Evolutionary conservation across 176 grass and related monocot genomes (phyloP).

Genomic region (Rhynchospora pubera): DNA sequence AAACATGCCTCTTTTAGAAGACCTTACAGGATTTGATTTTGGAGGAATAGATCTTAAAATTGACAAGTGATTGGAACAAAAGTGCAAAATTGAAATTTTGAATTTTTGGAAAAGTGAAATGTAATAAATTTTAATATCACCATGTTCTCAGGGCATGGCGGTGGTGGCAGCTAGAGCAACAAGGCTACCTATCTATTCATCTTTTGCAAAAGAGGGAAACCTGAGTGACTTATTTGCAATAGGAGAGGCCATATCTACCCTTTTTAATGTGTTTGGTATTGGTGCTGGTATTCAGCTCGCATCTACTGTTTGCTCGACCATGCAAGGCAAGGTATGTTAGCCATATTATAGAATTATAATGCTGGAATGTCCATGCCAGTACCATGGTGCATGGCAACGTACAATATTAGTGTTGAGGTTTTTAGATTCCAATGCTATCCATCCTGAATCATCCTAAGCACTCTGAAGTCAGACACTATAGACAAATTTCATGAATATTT

Average conservation of each 20-base stretch:
- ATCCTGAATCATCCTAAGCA: too few relatives aligned
- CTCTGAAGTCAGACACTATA: too few relatives aligned
- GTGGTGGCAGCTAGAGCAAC: constrained; percentile 88
- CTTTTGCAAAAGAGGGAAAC: constrained; percentile 97
- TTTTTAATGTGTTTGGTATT: constrained; percentile 80
- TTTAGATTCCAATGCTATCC: too few relatives aligned
- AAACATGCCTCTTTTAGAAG: background rate
- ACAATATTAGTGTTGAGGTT: too few relatives aligned
- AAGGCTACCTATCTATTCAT: constrained; percentile 89
- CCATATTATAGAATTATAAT: background rate
- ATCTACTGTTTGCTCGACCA: constrained; percentile 85
- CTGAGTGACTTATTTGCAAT: constrained; percentile 95
- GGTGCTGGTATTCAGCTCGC: constrained; percentile 81
- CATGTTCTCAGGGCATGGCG: constrained; percentile 62
- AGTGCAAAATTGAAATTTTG: background rate
- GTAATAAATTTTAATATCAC: background rate
- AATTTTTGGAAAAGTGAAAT: background rate
- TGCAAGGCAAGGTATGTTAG: constrained; percentile 73
- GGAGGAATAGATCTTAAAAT: background rate
- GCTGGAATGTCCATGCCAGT: background rate
- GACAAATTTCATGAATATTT: too few relatives aligned
- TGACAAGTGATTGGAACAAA: background rate
- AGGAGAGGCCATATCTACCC: constrained; percentile 95
- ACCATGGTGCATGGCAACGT: background rate
- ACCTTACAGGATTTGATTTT: background rate